Base-by-base conservation (phyloP, 2,329 filamentous ascomycete genomes). In the Hypoxylon sp. region DNA sequence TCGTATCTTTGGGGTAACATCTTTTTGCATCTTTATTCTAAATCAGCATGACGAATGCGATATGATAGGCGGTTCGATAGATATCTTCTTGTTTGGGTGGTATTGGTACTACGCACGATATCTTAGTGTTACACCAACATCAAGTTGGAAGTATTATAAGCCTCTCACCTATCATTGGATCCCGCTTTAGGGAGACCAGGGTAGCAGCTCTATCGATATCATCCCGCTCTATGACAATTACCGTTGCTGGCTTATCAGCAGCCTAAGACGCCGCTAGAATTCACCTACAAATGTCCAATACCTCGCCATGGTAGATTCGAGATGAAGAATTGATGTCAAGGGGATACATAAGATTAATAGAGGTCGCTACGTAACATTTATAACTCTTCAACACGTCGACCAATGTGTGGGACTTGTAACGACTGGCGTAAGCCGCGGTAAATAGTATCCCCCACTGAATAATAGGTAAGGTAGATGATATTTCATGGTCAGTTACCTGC, bases 81-180 rank as follows among this genome's bases (percentile, higher is more conserved):
- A 51, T 51, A 37, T 53, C 33, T 17, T 52, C 11, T 51, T 19
- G 8, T n/a, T 60, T 44, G 37, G 58, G 58, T 60, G 37, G 46
- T 47, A 60, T 53, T 47, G 58, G 26, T 35, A 60, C 46, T 4
- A 26, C 46, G 22, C 19, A 24, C 13, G 47, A 17, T 53, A 33
- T 50, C 33, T 50, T 42, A 14, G 35, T 19, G 29, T 31, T 19
- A n/a, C 59, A 48, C 39, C 39, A 54, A 39, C 39, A 37, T n/a
- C 19, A 8, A 44, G 8, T 33, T 54, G 11, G 39, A 22, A 22
- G 19, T 22, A 22, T 3, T 37, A 46, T 24, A 29, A 9, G 50
- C 13, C 26, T 37, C 5, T 47, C 22, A 29, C 17, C 33, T 51
- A 11, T 33, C 29, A 54, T 64, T 53, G 47, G 51, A 9, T 42